Evolutionary conservation across 1,284 basidiomycete genomes (phyloP).

Genomic region (Inonotus obliquus): DNA sequence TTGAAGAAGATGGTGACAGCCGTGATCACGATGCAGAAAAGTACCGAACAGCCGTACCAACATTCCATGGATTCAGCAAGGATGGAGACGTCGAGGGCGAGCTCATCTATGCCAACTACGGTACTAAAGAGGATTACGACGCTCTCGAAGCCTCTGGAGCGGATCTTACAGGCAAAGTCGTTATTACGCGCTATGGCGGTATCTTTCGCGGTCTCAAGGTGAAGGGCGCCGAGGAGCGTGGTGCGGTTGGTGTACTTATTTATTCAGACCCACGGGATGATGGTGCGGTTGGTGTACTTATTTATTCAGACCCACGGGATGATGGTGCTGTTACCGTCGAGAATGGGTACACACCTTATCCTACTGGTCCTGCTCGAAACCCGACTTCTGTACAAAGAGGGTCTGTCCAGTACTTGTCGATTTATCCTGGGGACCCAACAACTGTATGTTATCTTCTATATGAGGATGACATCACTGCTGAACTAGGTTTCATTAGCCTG

Average conservation of each 20-base stretch:
- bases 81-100: conserved; percentile 63
- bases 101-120: conserved; percentile 82
- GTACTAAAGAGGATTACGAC: conserved; percentile 75
- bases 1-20: conserved; percentile 65
- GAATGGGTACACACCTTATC: conserved; percentile 78
- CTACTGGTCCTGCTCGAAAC: conserved; percentile 84
- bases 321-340: conserved; percentile 79
- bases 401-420: conserved; percentile 77
- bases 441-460: conserved; percentile 37
- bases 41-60: conserved; percentile 52
- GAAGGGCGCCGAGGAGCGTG: conserved; percentile 78
- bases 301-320: conserved; percentile 88
- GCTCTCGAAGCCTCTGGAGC: conserved; percentile 56
- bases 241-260: conserved; percentile 72
- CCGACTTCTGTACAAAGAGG: conserved; percentile 84
- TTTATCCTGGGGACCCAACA: conserved; percentile 81
- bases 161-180: conserved; percentile 77
- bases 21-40: conserved; percentile 58
- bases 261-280: conserved; percentile 91
- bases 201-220: conserved; percentile 85
- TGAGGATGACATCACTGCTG: background rate
- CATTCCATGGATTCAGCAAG: conserved; percentile 69
- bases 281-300: conserved; percentile 67
- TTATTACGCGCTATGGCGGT: conserved; percentile 78
- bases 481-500: conserved; percentile 42